Percentiles rank a stretch among this genome's conserved stretches.
phyloP scores from a whole-genome alignment of 345 rosid species.

The Pseudoturritis turrita region DNA sequence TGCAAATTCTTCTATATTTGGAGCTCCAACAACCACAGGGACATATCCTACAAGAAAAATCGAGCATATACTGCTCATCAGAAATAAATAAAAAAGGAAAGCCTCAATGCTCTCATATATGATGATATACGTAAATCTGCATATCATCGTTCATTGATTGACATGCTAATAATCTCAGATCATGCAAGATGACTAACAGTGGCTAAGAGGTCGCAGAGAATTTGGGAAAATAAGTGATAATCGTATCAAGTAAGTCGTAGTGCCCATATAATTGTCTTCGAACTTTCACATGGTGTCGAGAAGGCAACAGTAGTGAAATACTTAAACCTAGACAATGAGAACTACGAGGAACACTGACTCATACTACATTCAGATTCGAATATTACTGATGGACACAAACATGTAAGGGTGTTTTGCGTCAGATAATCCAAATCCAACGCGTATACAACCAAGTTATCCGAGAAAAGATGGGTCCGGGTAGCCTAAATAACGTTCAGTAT shows the following conservation, averaged over 20 bases:
- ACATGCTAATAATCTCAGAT: constrained; percentile 6
- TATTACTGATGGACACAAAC: too few relatives aligned
- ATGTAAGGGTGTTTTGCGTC: too few relatives aligned
- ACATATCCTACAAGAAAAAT: constrained; percentile 51
- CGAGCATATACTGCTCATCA: not conserved
- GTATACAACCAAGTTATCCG: too few relatives aligned
- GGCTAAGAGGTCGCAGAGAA: not conserved
- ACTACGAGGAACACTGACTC: too few relatives aligned
- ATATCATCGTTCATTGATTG: not conserved
- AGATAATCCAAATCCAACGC: too few relatives aligned
- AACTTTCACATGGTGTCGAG: not conserved
- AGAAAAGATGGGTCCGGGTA: too few relatives aligned
- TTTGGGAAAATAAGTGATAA: not conserved
- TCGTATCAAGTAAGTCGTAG: not conserved
- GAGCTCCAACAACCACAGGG: constrained; percentile 93
- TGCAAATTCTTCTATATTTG: constrained; percentile 85
- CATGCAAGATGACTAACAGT: not conserved
- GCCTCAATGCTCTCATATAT: not conserved
- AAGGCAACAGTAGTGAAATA: not conserved
- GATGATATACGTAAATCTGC: not conserved
- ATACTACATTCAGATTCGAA: too few relatives aligned
- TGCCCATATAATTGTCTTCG: not conserved
- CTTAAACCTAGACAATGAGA: too few relatives aligned
- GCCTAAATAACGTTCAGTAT: too few relatives aligned
- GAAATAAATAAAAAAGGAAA: not conserved